Conservation (phyloP, 768 basidiomycete species). For the Serendipita indica region DNA sequence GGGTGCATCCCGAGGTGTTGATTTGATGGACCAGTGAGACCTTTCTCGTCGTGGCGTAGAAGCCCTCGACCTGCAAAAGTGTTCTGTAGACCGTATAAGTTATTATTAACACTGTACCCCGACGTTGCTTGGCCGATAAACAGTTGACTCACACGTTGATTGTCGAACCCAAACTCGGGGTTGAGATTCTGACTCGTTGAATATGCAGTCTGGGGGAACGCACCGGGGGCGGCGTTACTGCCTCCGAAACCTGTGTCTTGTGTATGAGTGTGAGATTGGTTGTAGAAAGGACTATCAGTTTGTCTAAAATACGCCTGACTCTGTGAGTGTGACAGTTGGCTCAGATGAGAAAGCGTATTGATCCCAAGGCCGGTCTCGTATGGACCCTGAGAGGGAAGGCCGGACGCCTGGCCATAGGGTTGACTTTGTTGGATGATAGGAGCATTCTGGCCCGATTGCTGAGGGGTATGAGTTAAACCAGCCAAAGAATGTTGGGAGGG, state of each 20-base stretch:
- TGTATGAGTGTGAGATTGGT: slow-evolving; percentile 67
- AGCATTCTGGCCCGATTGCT: neutral
- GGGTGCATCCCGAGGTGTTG: neutral
- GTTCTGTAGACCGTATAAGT: slow-evolving; percentile 45
- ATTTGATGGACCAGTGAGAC: slow-evolving; percentile 23
- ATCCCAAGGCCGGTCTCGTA: neutral
- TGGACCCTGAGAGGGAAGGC: neutral
- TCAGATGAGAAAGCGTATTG: neutral
- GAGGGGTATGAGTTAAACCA: slow-evolving; percentile 1
- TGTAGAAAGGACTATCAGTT: slow-evolving; percentile 48
- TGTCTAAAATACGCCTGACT: slow-evolving; percentile 26
- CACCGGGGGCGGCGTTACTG: slow-evolving; percentile 4
- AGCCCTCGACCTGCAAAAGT: slow-evolving; percentile 46
- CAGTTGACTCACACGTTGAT: slow-evolving; percentile 39
- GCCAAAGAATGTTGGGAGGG: neutral
- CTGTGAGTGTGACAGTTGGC: neutral
- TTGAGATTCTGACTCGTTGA: slow-evolving; percentile 21
- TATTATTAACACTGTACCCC: slow-evolving; percentile 30
- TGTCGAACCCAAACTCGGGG: slow-evolving; percentile 57
- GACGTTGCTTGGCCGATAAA: slow-evolving; percentile 38
- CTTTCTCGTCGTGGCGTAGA: slow-evolving; percentile 65
- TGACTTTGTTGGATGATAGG: neutral
- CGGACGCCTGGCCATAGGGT: neutral
- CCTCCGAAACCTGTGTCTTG: slow-evolving; percentile 31
- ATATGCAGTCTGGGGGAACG: slow-evolving; percentile 39